Evolutionary conservation across 1,139 yeast species (phyloP).

Genomic region (Taphrina communis): DNA sequence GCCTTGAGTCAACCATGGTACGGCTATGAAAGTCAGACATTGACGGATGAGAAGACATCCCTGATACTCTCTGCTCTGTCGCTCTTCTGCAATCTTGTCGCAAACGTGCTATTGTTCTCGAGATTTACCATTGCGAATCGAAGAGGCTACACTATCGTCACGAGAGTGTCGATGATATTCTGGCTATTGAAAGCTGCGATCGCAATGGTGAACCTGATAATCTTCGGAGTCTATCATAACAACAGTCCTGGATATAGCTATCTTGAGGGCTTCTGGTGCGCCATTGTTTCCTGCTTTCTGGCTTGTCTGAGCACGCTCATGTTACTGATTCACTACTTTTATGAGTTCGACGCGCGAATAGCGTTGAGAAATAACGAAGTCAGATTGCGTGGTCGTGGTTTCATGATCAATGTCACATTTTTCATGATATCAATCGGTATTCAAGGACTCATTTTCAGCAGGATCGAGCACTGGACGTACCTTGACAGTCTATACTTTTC

Average conservation of each 20-base stretch:
- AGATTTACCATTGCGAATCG: slow-evolving; percentile 30
- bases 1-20: slow-evolving; percentile 40
- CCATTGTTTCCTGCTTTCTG: slow-evolving; percentile 31
- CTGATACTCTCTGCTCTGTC: slow-evolving; percentile 29
- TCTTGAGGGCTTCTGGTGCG: slow-evolving; percentile 38
- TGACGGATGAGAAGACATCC: slow-evolving; percentile 29
- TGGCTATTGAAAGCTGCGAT: slow-evolving; percentile 34
- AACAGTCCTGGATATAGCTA: slow-evolving; percentile 22
- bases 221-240: slow-evolving; percentile 17
- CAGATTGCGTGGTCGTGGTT: slow-evolving; percentile 30
- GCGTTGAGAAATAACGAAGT: slow-evolving; percentile 24
- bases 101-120: slow-evolving; percentile 22
- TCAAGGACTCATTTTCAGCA: slow-evolving; percentile 31
- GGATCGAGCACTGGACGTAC: slow-evolving; percentile 33
- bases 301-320: slow-evolving; percentile 18
- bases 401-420: slow-evolving; percentile 37
- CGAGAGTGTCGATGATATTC: slow-evolving; percentile 18
- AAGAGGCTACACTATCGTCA: slow-evolving; percentile 8
- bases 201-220: slow-evolving; percentile 29
- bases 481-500: slow-evolving; percentile 29
- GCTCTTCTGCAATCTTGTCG: slow-evolving; percentile 24
- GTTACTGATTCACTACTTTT: slow-evolving; percentile 20
- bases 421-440: slow-evolving; percentile 17
- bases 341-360: slow-evolving; percentile 22
- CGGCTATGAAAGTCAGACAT: slow-evolving; percentile 21